phyloP scores from a whole-genome alignment of 495 filamentous ascomycete species.

The Podospora tetraspora region DNA sequence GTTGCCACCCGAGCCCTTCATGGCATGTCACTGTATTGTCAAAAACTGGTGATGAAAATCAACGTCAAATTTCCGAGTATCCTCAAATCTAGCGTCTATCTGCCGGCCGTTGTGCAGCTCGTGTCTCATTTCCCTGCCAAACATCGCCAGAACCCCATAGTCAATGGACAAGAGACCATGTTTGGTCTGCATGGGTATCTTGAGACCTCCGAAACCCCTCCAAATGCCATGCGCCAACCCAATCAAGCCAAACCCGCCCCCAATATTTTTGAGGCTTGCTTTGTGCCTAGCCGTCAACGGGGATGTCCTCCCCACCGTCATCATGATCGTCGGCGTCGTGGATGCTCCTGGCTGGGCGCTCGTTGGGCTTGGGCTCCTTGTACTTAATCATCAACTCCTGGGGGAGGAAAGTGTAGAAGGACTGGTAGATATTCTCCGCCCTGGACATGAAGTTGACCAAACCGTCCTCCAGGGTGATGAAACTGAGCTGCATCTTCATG shows the following conservation, averaged over 20 bases:
- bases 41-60: background rate
- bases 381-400: constrained; percentile 69
- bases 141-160: background rate
- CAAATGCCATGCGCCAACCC: background rate
- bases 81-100: background rate
- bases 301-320: constrained; percentile 7
- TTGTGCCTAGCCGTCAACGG: background rate
- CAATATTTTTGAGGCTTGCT: background rate
- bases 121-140: background rate
- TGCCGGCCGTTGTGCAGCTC: background rate
- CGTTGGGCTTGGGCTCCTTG: constrained; percentile 48
- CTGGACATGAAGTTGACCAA: constrained; percentile 57
- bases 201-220: background rate
- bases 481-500: constrained; percentile 71
- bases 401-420: constrained; percentile 56
- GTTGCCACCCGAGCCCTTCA: background rate
- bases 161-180: background rate
- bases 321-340: constrained; percentile 27
- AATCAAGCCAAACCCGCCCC: background rate
- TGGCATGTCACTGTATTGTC: background rate
- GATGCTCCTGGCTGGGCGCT: constrained; percentile 33
- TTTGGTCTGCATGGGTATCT: background rate
- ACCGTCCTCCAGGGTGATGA: constrained; percentile 54
- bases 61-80: background rate
- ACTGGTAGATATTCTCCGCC: constrained; percentile 36